Evolutionary conservation across 2,329 filamentous ascomycete genomes (phyloP).

Genomic region (Sordariomycetes sp.): DNA sequence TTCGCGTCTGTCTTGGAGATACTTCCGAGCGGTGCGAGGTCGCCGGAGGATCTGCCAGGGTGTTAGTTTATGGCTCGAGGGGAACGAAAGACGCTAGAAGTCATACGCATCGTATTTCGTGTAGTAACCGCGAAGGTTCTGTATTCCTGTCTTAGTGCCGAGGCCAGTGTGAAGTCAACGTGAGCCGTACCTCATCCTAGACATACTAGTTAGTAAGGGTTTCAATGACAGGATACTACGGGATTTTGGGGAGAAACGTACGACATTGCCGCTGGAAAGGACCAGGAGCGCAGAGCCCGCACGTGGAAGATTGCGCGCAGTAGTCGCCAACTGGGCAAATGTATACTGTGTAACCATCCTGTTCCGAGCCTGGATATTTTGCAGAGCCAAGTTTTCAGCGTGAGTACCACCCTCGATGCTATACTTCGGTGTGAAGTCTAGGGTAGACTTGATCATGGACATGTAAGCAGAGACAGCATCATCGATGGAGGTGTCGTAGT

Average conservation of each 20-base stretch:
- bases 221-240: background rate
- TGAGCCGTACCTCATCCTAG: constrained; percentile 15
- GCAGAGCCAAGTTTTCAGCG: constrained; percentile 48
- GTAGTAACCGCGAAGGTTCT: constrained; percentile 32
- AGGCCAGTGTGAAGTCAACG: background rate
- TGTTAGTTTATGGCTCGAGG: background rate
- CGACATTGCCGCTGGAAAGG: constrained; percentile 48
- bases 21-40: constrained; percentile 42
- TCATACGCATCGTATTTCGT: constrained; percentile 20
- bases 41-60: constrained; percentile 19
- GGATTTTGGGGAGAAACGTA: background rate
- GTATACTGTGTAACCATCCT: constrained; percentile 53
- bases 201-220: background rate
- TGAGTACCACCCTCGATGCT: constrained; percentile 43
- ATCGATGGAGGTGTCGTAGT: constrained; percentile 64
- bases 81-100: background rate
- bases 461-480: constrained; percentile 42
- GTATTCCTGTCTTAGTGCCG: background rate
- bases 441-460: constrained; percentile 13
- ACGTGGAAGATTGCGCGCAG: constrained; percentile 36
- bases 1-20: constrained; percentile 51
- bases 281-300: constrained; percentile 45
- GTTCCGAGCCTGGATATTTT: constrained; percentile 53
- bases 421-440: constrained; percentile 20
- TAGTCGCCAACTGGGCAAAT: constrained; percentile 48